These are phyloP conservation scores for Sicyos baderoa DNA, from an alignment of 306 rosid species.

Conservation along the genomic window DNA sequence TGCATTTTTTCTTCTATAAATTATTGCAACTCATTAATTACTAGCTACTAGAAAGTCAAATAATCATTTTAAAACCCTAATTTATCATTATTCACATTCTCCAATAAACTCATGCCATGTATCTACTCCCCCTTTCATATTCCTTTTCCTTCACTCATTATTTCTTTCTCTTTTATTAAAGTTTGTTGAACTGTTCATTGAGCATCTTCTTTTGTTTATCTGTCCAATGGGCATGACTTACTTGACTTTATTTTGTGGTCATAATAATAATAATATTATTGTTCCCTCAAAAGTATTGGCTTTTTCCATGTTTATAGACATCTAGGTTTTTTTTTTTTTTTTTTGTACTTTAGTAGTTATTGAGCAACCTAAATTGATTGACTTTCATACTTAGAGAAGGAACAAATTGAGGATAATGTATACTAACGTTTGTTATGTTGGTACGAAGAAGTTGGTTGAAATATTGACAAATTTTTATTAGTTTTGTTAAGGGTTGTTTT, in stretches of 20 bases:
- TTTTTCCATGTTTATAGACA: too few species aligned
- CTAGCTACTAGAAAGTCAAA: background rate
- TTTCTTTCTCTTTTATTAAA: background rate
- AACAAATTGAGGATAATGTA: background rate
- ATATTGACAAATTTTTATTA: background rate
- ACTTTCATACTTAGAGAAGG: constrained; percentile 1
- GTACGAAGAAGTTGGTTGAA: background rate
- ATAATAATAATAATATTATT: background rate
- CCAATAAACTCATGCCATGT: constrained; percentile 5
- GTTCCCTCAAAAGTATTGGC: background rate
- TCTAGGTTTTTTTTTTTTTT: too few species aligned
- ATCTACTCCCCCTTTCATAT: background rate
- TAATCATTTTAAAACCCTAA: background rate
- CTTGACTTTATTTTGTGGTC: background rate
- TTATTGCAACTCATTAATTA: background rate
- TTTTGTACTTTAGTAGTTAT: background rate
- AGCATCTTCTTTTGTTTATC: background rate
- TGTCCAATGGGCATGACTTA: background rate
- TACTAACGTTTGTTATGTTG: background rate
- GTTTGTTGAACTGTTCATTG: constrained; percentile 1
- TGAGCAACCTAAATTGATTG: background rate
- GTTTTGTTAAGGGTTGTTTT: too few species aligned
- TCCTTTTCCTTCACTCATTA: background rate
- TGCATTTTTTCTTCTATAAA: background rate
- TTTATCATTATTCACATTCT: background rate